A percentile compares a stretch with the other conserved stretches of the same genome.
These are phyloP conservation scores for Xylariaceae sp. DNA, from an alignment of 2,329 filamentous ascomycete species.

Conservation along the genomic window DNA sequence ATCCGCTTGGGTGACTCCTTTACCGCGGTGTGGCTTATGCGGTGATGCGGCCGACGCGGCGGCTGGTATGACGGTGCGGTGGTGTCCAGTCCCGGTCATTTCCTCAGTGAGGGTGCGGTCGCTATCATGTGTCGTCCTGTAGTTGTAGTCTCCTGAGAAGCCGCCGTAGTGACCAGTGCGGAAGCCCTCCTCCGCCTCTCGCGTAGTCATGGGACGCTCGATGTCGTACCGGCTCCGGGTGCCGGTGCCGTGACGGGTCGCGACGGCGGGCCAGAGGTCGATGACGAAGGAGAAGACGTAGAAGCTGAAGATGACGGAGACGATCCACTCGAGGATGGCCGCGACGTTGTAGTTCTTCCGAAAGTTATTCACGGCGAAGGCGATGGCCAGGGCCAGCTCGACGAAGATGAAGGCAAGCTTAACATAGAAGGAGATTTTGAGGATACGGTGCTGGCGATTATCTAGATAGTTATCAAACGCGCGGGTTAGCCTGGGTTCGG, in stretches of 20 bases:
- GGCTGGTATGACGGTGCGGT: constrained; percentile 7
- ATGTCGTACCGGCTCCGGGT: constrained; percentile 20
- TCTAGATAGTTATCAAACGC: constrained; percentile 42
- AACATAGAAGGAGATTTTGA: constrained; percentile 77
- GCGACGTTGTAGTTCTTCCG: constrained; percentile 54
- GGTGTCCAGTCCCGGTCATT: constrained; percentile 11
- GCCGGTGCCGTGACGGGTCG: constrained; percentile 38
- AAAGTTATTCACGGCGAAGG: constrained; percentile 58
- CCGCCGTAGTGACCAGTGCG: constrained; percentile 16
- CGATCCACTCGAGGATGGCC: constrained; percentile 72
- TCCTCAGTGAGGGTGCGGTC: constrained; percentile 23
- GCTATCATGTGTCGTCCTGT: constrained; percentile 24
- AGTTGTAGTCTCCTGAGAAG: constrained; percentile 1
- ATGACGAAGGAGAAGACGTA: constrained; percentile 84
- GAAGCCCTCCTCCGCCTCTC: constrained; percentile 25
- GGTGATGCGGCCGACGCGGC: constrained; percentile 7
- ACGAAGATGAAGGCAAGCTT: constrained; percentile 81
- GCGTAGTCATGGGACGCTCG: constrained; percentile 19
- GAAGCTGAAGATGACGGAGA: constrained; percentile 80
- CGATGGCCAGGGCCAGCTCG: constrained; percentile 67
- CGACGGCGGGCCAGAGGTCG: constrained; percentile 75
- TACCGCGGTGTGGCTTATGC: constrained; percentile 5
- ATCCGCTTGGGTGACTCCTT: constrained; percentile 18
- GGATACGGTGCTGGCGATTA: constrained; percentile 67
- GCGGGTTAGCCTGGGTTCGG: not conserved